phyloP scores from a whole-genome alignment of 495 filamentous ascomycete genomes.

The Penicillium odoratum region DNA sequence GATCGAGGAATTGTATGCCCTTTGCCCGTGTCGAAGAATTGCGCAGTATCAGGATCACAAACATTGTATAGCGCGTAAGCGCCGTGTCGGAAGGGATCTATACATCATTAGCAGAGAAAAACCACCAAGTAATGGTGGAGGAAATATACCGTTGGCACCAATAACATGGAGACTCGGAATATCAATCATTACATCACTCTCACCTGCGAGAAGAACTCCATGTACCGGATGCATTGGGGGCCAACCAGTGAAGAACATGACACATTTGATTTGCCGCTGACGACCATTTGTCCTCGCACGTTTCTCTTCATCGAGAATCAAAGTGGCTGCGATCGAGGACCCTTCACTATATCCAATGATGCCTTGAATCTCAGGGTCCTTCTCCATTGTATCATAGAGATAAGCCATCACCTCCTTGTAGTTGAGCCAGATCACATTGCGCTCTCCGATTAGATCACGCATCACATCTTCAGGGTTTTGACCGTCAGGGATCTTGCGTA shows the following conservation, averaged over 20 bases:
- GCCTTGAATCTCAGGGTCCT: constrained; percentile 38
- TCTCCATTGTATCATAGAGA: constrained; percentile 27
- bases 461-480: constrained; percentile 51
- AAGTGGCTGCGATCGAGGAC: constrained; percentile 55
- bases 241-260: constrained; percentile 56
- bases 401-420: constrained; percentile 26
- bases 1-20: constrained; percentile 59
- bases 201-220: constrained; percentile 46
- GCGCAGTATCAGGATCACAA: constrained; percentile 49
- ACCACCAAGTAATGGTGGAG: not conserved
- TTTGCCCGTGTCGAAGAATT: constrained; percentile 56
- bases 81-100: constrained; percentile 53
- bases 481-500: constrained; percentile 50
- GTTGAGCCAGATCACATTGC: constrained; percentile 25
- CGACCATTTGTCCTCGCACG: constrained; percentile 36
- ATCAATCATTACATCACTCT: constrained; percentile 45
- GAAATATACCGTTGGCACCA: constrained; percentile 44
- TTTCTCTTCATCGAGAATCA: constrained; percentile 48
- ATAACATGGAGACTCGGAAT: constrained; percentile 58
- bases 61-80: constrained; percentile 57
- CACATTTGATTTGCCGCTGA: constrained; percentile 51
- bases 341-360: constrained; percentile 64
- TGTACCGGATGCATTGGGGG: constrained; percentile 50
- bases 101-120: not conserved
- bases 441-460: constrained; percentile 33